Evolutionary conservation across 139 green algal genomes (phyloP).

Genomic region (Zygnema cylindricum): DNA sequence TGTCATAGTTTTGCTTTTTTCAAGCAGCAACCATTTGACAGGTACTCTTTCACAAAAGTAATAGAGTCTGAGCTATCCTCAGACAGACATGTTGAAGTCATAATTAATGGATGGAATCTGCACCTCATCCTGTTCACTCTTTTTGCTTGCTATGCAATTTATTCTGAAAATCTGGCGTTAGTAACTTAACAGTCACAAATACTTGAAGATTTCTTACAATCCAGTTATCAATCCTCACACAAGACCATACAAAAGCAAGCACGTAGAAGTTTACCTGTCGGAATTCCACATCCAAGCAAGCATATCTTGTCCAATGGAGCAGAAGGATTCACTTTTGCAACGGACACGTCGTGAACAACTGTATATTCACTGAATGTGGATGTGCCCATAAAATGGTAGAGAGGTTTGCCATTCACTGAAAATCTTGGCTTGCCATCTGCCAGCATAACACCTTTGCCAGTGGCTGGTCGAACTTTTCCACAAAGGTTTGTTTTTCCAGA

Average conservation of each 20-base stretch:
- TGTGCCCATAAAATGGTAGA: constrained; percentile 99
- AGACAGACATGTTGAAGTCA: no score
- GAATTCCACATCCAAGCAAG: constrained; percentile 72
- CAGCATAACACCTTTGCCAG: constrained; percentile 88
- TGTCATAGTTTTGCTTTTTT: no score
- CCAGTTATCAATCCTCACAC: no score
- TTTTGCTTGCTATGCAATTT: no score
- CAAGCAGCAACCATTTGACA: no score
- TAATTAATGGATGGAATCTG: no score
- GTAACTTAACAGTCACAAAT: no score
- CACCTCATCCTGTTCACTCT: no score
- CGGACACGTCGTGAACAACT: constrained; percentile 86
- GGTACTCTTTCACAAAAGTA: no score
- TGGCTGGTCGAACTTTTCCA: constrained; percentile 58
- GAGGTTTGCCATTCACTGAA: constrained; percentile 80
- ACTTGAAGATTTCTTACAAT: no score
- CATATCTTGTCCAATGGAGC: constrained; percentile 75
- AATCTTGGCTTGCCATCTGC: constrained; percentile 84
- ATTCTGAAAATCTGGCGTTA: no score
- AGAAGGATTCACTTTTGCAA: constrained; percentile 65
- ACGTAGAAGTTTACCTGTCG: constrained; percentile 40
- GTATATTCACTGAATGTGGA: constrained; percentile 98
- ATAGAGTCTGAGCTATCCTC: no score
- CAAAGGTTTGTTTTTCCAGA: constrained; percentile 92
- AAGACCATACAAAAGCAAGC: not conserved